Evolutionary conservation across 108 stramenopile genomes (phyloP), one percentile per base, ranked within the genome.

Genomic region (Nitzschia sp.): DNA sequence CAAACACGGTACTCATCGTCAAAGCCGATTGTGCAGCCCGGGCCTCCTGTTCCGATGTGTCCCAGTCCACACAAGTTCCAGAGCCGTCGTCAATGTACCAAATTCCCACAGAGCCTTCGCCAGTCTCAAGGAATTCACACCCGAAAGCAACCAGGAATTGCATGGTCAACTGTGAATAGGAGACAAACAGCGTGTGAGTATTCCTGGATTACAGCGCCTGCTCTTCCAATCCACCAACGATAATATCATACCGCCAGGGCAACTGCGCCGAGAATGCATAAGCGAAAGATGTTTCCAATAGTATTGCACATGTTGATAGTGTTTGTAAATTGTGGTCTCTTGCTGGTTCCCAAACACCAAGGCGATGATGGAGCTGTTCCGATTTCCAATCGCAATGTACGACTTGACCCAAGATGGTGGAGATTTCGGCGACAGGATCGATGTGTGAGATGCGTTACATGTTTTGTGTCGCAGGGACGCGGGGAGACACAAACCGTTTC

Each of bases 201-300:
- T n/a, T n/a, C n/a, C n/a, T n/a, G n/a, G n/a, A n/a, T n/a, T n/a
- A n/a, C n/a, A n/a, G n/a, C n/a, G n/a, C n/a, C n/a, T n/a, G n/a
- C n/a, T n/a, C n/a, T n/a, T n/a, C n/a, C n/a, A n/a, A n/a, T n/a
- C 2, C 46, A 48, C 29, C 29, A 34, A 34, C 46, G 46, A 12
- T 1, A 5, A n/a, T 14, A 3, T 57, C 72, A 51, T 58, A 73
- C 72, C 64, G 57, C 72, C 40, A 65, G 59, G 51, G 34, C 43
- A 38, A 34, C 39, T 22, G 57, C 72, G 8, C 34, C 57, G 17
- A 73, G 57, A 48, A 73, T 73, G 37, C 41, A 22, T 6, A 73
- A 57, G 25, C 72, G 64, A 60, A 66, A 73, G 5, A 73, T 21
- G 20, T 66, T 73, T 41, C 72, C 72, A 48, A 73, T 50, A 0